A percentile compares a stretch with the other conserved stretches of the same genome.
Evolutionary conservation across 176 grass and related monocot species (phyloP).

Genomic region (Saccharum officinarum): DNA sequence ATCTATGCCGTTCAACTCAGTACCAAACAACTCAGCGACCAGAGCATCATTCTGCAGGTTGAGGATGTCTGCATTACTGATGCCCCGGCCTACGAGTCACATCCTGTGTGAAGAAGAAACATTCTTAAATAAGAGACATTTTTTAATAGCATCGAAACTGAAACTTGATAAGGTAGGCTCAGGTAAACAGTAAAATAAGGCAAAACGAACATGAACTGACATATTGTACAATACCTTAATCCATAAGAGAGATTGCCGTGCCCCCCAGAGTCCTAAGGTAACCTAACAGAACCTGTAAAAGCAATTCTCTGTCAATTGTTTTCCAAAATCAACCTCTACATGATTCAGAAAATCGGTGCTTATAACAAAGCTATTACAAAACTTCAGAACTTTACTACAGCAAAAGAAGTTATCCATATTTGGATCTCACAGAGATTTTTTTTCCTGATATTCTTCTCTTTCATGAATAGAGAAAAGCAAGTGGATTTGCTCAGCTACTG

Average conservation of each 20-base stretch:
- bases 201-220: constrained; percentile 4
- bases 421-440: neutral
- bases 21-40: constrained; percentile 23
- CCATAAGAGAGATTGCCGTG: neutral
- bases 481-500: neutral
- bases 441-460: neutral
- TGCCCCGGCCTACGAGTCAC: neutral
- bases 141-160: neutral
- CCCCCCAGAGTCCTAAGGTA: neutral
- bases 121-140: constrained; percentile 6
- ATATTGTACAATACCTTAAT: constrained; percentile 28
- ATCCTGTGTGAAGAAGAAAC: constrained; percentile 11
- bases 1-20: constrained; percentile 9
- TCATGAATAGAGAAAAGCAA: neutral
- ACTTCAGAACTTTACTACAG: neutral
- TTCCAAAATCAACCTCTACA: constrained; percentile 4
- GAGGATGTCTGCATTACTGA: constrained; percentile 4
- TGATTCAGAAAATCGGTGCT: neutral
- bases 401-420: neutral
- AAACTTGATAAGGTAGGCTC: neutral
- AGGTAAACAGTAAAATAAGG: neutral
- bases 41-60: constrained; percentile 24
- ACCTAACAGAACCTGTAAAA: constrained; percentile 37
- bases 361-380: neutral
- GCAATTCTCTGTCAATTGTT: constrained; percentile 1